Evolutionary conservation across 1,139 yeast genomes (phyloP).

Genomic region (Geotrichum siamense): DNA sequence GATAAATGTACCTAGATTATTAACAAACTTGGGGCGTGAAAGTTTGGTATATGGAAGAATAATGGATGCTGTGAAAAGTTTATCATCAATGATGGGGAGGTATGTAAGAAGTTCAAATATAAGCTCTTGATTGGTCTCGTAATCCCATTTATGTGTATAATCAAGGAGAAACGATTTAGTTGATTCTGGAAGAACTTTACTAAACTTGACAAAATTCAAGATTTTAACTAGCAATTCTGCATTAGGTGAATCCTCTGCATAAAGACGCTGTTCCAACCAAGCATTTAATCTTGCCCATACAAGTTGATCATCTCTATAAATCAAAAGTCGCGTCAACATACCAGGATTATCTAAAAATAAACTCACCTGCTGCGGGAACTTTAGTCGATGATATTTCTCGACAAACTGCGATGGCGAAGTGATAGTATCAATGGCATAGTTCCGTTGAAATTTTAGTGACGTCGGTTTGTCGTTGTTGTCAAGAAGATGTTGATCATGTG

Average conservation of each 20-base stretch:
- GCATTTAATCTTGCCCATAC: constrained; percentile 27
- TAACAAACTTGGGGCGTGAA: background rate
- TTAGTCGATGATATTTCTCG: constrained; percentile 21
- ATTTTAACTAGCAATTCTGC: constrained; percentile 18
- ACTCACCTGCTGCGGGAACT: constrained; percentile 27
- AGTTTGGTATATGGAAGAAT: constrained; percentile 18
- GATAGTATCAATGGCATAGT: constrained; percentile 21
- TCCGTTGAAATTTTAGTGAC: constrained; percentile 2
- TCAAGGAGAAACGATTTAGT: constrained; percentile 23
- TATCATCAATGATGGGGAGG: constrained; percentile 20
- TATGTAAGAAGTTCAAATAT: constrained; percentile 19
- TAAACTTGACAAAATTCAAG: constrained; percentile 20
- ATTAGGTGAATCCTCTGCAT: constrained; percentile 6
- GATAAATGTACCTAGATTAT: constrained; percentile 10
- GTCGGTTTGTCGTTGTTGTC: background rate
- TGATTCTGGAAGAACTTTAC: constrained; percentile 24
- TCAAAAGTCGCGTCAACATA: constrained; percentile 22
- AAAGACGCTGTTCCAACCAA: constrained; percentile 23
- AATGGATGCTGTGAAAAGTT: constrained; percentile 13
- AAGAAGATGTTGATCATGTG: background rate
- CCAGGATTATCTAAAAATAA: constrained; percentile 24
- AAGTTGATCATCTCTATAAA: constrained; percentile 22
- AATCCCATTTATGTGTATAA: constrained; percentile 21
- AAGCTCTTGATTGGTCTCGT: constrained; percentile 12
- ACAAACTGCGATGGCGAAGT: constrained; percentile 22